phyloP scores from a whole-genome alignment of 129 eudicot species.

The Chrysanthemum lavandulifolium region DNA sequence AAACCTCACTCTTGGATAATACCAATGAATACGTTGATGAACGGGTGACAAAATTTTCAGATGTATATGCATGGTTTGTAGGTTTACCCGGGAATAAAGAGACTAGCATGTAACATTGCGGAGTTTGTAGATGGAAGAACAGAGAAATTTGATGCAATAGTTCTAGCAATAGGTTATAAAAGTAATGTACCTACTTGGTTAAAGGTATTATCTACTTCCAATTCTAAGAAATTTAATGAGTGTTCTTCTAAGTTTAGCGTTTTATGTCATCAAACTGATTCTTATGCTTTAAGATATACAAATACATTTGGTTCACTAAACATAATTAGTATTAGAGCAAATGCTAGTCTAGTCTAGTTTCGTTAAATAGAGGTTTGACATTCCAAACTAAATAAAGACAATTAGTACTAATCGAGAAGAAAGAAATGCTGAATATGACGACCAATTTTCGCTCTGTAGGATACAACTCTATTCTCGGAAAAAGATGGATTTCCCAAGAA shows the following conservation, averaged over 20 bases:
- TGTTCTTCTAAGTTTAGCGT: too few species aligned
- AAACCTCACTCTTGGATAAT: neutral
- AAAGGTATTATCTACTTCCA: conserved; percentile 35
- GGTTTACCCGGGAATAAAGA: conserved; percentile 58
- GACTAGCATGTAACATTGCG: conserved; percentile 35
- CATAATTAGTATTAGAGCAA: neutral
- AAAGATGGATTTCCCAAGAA: conserved; percentile 52
- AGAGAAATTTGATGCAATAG: conserved; percentile 50
- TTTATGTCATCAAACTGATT: neutral
- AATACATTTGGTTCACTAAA: neutral
- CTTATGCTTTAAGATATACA: neutral
- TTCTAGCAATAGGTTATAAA: conserved; percentile 60
- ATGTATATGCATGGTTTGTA: conserved; percentile 19
- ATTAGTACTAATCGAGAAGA: too few species aligned
- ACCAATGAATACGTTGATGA: neutral
- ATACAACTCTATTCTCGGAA: conserved; percentile 38
- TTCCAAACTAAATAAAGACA: too few species aligned
- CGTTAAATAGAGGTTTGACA: neutral
- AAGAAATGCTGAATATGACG: too few species aligned
- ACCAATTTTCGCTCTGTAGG: conserved; percentile 26
- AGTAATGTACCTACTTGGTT: conserved; percentile 62
- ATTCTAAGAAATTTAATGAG: neutral
- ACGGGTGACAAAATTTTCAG: neutral
- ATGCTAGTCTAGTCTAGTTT: neutral
- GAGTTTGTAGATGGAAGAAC: conserved; percentile 58